Evolutionary conservation across 306 rosid species (phyloP).

Genomic region (Dicorynia guianensis): DNA sequence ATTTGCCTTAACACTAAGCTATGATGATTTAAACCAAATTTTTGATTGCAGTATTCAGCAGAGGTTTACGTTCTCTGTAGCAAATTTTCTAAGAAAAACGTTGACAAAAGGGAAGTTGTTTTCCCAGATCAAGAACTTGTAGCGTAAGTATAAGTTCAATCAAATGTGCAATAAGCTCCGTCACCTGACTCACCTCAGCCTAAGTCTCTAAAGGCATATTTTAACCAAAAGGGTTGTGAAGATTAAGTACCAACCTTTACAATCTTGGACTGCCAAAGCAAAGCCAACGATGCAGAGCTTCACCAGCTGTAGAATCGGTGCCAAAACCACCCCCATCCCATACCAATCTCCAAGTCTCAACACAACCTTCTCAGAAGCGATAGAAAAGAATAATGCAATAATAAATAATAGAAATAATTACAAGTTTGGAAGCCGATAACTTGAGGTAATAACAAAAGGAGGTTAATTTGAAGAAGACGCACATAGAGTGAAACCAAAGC

Average conservation of each 20-base stretch:
- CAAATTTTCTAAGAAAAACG: not conserved
- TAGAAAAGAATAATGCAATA: slow-evolving; percentile 26
- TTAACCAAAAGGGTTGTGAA: slow-evolving; percentile 25
- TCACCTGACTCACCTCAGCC: slow-evolving; percentile 1
- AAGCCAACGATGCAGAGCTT: slow-evolving; percentile 59
- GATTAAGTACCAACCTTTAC: slow-evolving; percentile 60
- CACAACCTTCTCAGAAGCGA: slow-evolving; percentile 46
- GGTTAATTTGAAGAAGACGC: slow-evolving; percentile 55
- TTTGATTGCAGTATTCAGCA: slow-evolving; percentile 18
- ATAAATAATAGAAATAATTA: slow-evolving; percentile 42
- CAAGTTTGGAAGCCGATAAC: slow-evolving; percentile 47
- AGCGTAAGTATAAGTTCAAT: slow-evolving; percentile 20
- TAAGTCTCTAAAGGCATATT: slow-evolving; percentile 6
- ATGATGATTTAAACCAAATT: slow-evolving; percentile 8
- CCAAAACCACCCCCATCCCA: slow-evolving; percentile 67
- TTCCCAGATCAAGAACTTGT: slow-evolving; percentile 39
- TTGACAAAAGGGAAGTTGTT: not conserved
- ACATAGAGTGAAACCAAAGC: slow-evolving; percentile 59
- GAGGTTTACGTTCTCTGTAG: slow-evolving; percentile 20
- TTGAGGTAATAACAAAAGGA: slow-evolving; percentile 70
- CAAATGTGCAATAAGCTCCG: not conserved
- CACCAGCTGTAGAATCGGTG: slow-evolving; percentile 56
- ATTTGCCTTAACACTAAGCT: not conserved
- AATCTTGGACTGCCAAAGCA: slow-evolving; percentile 65
- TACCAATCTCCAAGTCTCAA: slow-evolving; percentile 46